These are phyloP conservation scores for Enterospora canceri DNA, from an alignment of 371 early-diverging fungal genomes.

Conservation along the genomic window DNA sequence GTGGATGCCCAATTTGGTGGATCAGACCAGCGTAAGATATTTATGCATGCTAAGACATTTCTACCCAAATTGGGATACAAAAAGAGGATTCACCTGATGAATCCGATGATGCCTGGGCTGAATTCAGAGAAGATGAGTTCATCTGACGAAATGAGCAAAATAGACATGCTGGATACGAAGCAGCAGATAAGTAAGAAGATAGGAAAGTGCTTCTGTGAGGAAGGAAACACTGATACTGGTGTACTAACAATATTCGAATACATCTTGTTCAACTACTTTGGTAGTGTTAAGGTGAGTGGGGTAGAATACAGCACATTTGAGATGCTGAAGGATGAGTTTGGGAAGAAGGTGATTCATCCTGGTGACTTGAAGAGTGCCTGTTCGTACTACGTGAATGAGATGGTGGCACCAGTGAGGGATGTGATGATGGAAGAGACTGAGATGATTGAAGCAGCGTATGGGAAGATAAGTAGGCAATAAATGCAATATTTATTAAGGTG, in stretches of 20 bases:
- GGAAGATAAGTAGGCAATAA: background rate
- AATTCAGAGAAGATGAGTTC: slow-evolving; percentile 89
- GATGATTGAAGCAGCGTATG: slow-evolving; percentile 59
- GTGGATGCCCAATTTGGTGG: slow-evolving; percentile 98
- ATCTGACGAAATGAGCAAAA: slow-evolving; percentile 89
- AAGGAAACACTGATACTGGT: slow-evolving; percentile 84
- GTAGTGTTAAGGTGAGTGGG: slow-evolving; percentile 73
- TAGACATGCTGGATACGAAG: slow-evolving; percentile 79
- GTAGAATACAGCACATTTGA: slow-evolving; percentile 63
- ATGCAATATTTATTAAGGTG: too few relatives aligned
- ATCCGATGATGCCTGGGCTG: slow-evolving; percentile 95
- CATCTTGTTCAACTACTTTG: slow-evolving; percentile 72
- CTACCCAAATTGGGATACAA: slow-evolving; percentile 83
- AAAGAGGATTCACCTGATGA: slow-evolving; percentile 96
- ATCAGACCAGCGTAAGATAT: slow-evolving; percentile 98
- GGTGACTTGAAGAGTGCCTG: slow-evolving; percentile 84
- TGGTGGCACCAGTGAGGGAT: slow-evolving; percentile 79
- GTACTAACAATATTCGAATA: slow-evolving; percentile 71
- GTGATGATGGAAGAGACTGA: slow-evolving; percentile 59
- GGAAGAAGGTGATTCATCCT: slow-evolving; percentile 73
- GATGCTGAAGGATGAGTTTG: slow-evolving; percentile 71
- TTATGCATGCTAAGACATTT: slow-evolving; percentile 86
- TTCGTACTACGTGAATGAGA: slow-evolving; percentile 66
- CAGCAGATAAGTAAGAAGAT: slow-evolving; percentile 76
- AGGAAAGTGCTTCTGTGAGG: slow-evolving; percentile 88